These are phyloP conservation scores for Jamesozyma piceae DNA, from an alignment of 805 yeast genomes.

Conservation along the genomic window DNA sequence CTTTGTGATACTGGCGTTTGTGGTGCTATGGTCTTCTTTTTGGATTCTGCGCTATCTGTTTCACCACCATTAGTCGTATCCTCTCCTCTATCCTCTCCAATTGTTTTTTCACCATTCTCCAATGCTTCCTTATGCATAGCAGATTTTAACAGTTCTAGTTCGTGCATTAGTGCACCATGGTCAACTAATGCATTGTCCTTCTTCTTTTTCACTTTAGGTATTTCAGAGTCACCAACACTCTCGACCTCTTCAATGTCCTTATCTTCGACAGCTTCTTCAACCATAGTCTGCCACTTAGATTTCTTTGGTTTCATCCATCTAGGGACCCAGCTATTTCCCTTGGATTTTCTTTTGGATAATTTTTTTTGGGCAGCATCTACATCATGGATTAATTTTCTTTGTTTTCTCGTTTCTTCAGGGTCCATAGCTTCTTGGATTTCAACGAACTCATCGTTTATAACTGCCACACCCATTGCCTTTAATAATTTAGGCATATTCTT, in stretches of 20 bases:
- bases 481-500: conserved; percentile 81
- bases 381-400: conserved; percentile 71
- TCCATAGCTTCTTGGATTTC: conserved; percentile 91
- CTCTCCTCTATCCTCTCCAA: background rate
- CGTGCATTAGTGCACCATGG: conserved; percentile 25
- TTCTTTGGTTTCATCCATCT: conserved; percentile 44
- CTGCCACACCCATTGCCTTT: conserved; percentile 63
- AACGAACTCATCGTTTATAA: conserved; percentile 79
- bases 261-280: conserved; percentile 35
- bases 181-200: conserved; percentile 23
- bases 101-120: conserved; percentile 1
- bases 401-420: conserved; percentile 75
- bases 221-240: conserved; percentile 2
- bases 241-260: conserved; percentile 9
- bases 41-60: background rate
- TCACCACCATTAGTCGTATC: background rate
- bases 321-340: conserved; percentile 34
- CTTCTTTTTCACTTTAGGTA: conserved; percentile 5
- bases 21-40: background rate
- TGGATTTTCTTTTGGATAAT: conserved; percentile 33
- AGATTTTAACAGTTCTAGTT: conserved; percentile 17
- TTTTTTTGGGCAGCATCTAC: conserved; percentile 76
- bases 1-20: conserved; percentile 2
- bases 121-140: conserved; percentile 17
- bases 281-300: conserved; percentile 56